Percentiles rank a stretch among this genome's conserved stretches.
Evolutionary conservation across 1,284 basidiomycete species (phyloP).

Genomic region (Naganishia liquefaciens): DNA sequence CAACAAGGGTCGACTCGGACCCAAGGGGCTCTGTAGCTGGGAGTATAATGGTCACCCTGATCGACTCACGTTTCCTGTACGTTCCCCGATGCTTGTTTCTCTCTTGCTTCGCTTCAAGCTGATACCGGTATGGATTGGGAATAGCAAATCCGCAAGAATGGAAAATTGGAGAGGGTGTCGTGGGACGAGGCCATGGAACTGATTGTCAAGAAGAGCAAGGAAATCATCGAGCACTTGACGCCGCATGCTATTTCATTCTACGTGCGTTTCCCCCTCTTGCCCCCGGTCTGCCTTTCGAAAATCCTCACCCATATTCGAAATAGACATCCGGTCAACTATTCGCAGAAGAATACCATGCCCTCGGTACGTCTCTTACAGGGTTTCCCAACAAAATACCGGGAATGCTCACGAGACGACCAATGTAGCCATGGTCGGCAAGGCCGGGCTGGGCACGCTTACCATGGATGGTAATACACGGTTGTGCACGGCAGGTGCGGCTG

Average conservation of each 20-base stretch:
- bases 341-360: slow-evolving; percentile 32
- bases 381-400: neutral
- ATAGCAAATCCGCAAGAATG: slow-evolving; percentile 32
- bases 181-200: slow-evolving; percentile 34
- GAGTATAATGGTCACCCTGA: slow-evolving; percentile 31
- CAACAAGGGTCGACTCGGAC: slow-evolving; percentile 34
- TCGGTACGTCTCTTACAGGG: slow-evolving; percentile 18
- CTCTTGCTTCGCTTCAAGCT: neutral
- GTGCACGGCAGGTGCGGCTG: slow-evolving; percentile 31
- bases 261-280: neutral
- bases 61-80: slow-evolving; percentile 28
- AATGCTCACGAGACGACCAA: neutral
- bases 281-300: neutral
- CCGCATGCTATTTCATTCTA: slow-evolving; percentile 34
- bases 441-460: slow-evolving; percentile 31
- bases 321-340: slow-evolving; percentile 33
- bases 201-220: slow-evolving; percentile 30
- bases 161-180: slow-evolving; percentile 24
- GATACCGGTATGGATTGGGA: neutral
- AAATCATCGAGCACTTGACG: slow-evolving; percentile 31
- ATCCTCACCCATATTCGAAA: no score
- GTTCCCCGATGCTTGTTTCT: neutral
- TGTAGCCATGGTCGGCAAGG: slow-evolving; percentile 31
- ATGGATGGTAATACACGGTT: slow-evolving; percentile 34
- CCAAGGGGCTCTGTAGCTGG: slow-evolving; percentile 33